Conservation (phyloP, 148 eudicot genomes). For the Suaeda aralocaspica region DNA sequence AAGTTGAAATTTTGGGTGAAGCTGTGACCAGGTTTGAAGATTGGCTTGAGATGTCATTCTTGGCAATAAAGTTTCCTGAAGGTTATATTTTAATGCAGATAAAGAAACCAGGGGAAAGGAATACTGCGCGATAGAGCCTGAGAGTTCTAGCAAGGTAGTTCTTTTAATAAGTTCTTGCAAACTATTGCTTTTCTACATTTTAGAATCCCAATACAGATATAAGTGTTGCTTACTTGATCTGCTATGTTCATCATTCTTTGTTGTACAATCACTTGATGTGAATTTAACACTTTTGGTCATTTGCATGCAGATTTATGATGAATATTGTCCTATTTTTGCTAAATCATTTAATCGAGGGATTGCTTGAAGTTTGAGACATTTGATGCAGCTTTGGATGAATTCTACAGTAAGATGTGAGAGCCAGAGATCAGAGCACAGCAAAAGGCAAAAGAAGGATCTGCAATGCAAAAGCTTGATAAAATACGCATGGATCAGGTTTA, state of each 20-base stretch:
- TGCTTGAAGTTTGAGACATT: conserved; percentile 74
- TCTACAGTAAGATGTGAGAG: conserved; percentile 97
- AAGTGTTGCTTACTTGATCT: neutral
- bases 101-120: conserved; percentile 46
- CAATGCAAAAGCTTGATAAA: conserved; percentile 74
- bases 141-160: conserved; percentile 48
- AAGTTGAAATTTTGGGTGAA: conserved; percentile 49
- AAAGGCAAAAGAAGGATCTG: conserved; percentile 84
- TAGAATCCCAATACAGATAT: neutral
- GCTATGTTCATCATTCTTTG: neutral
- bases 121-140: conserved; percentile 25
- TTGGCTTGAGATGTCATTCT: conserved; percentile 85
- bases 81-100: conserved; percentile 89
- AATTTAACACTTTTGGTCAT: conserved; percentile 3
- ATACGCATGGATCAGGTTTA: conserved; percentile 86
- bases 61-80: conserved; percentile 77
- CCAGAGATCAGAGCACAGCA: conserved; percentile 88
- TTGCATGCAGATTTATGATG: conserved; percentile 80
- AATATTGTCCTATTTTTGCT: conserved; percentile 87
- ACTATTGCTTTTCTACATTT: neutral
- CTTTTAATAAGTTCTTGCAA: conserved; percentile 1
- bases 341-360: conserved; percentile 78
- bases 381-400: conserved; percentile 93
- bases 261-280: neutral
- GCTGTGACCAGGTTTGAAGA: conserved; percentile 83